A percentile compares a stretch with the other conserved stretches of the same genome.
These are phyloP conservation scores for Phytophthora citrophthora DNA, from an alignment of 352 stramenopile genomes.

Conservation along the genomic window DNA sequence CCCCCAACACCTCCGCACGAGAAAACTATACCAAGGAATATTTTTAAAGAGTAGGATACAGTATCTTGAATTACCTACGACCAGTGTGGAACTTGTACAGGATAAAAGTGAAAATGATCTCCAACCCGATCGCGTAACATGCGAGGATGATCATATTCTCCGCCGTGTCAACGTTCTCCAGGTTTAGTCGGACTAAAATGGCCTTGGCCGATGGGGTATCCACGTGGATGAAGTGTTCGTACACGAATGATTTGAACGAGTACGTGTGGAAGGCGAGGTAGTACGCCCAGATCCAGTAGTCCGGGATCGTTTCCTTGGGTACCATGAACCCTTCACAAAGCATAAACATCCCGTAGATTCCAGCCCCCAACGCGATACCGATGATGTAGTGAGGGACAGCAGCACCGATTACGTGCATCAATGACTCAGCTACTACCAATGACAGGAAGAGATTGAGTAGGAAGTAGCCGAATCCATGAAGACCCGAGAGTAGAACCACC, in stretches of 20 bases:
- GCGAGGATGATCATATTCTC: constrained; percentile 42
- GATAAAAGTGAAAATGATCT: constrained; percentile 41
- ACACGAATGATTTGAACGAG: constrained; percentile 81
- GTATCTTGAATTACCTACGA: background rate
- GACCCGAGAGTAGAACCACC: constrained; percentile 51
- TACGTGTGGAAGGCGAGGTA: constrained; percentile 88
- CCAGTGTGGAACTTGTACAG: constrained; percentile 26
- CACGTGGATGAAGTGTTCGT: constrained; percentile 60
- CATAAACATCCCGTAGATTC: constrained; percentile 85
- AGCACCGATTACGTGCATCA: constrained; percentile 78
- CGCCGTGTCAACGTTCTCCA: constrained; percentile 50
- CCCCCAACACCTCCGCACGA: too few species aligned
- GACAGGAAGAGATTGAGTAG: constrained; percentile 74
- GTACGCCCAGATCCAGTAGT: constrained; percentile 81
- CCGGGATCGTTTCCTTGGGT: constrained; percentile 58
- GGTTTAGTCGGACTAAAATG: constrained; percentile 23
- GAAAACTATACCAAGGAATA: background rate
- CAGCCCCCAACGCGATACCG: constrained; percentile 72
- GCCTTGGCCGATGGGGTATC: constrained; percentile 3
- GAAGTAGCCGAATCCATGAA: constrained; percentile 65
- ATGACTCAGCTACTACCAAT: constrained; percentile 73
- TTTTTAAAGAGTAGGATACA: background rate
- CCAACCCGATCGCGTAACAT: constrained; percentile 40
- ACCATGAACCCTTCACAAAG: constrained; percentile 85
- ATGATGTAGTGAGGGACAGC: constrained; percentile 83